Conservation (phyloP, 768 basidiomycete species). For the Paxillus ammoniavirescens region DNA sequence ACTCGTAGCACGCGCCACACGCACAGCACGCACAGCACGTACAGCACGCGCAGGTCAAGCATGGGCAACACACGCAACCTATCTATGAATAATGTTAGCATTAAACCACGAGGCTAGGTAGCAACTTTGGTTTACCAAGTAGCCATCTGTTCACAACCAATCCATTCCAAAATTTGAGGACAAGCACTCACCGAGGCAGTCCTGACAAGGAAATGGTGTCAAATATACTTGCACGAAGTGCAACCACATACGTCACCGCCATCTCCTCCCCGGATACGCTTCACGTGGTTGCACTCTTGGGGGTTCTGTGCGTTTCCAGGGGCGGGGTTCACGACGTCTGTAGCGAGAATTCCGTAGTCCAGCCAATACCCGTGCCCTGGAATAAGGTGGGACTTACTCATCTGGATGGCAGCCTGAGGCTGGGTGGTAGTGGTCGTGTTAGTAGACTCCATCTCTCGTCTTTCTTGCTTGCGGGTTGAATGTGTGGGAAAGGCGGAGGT, state of each 20-base stretch:
- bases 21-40: too few species aligned
- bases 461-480: too few species aligned
- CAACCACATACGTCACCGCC: constrained; percentile 52
- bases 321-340: constrained; percentile 49
- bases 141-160: constrained; percentile 53
- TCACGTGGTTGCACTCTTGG: constrained; percentile 42
- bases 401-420: too few species aligned
- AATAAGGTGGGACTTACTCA: too few species aligned
- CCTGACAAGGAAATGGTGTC: constrained; percentile 37
- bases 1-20: too few species aligned
- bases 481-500: too few species aligned
- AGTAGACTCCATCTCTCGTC: too few species aligned
- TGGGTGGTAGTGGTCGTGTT: too few species aligned
- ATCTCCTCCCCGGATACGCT: constrained; percentile 69
- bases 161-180: neutral
- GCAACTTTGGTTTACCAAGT: constrained; percentile 47
- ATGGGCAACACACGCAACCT: constrained; percentile 66
- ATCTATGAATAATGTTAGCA: constrained; percentile 36
- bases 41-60: too few species aligned
- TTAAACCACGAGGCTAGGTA: neutral
- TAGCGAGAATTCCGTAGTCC: neutral
- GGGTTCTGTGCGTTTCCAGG: constrained; percentile 39
- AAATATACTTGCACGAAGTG: neutral
- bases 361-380: neutral
- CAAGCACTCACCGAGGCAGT: constrained; percentile 62